phyloP scores from a whole-genome alignment of 805 yeast species.

The Peterozyma xylosa region DNA sequence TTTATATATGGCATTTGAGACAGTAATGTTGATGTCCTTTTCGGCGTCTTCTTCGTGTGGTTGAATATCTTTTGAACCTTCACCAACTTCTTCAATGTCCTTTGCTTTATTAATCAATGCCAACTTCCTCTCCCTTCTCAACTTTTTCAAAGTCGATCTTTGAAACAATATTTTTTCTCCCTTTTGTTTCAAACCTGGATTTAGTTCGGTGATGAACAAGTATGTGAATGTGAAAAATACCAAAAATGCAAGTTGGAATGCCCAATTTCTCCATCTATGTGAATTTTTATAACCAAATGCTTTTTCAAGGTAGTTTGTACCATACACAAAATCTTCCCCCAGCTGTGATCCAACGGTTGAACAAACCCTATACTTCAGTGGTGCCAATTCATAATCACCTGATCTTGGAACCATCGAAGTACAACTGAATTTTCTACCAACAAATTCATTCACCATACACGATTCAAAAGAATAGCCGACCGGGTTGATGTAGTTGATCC shows the following conservation, averaged over 20 bases:
- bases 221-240: conserved; percentile 41
- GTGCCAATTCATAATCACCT: conserved; percentile 18
- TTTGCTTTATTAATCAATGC: conserved; percentile 9
- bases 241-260: conserved; percentile 42
- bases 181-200: conserved; percentile 45
- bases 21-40: conserved; percentile 13
- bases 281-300: conserved; percentile 35
- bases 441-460: conserved; percentile 50
- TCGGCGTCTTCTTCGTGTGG: conserved; percentile 23
- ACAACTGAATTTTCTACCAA: conserved; percentile 37
- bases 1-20: conserved; percentile 20
- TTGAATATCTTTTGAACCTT: conserved; percentile 15
- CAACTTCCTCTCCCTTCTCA: conserved; percentile 23
- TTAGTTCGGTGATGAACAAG: conserved; percentile 39
- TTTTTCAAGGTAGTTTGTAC: conserved; percentile 45
- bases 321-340: conserved; percentile 47
- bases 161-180: conserved; percentile 54
- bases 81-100: conserved; percentile 10
- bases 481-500: conserved; percentile 58
- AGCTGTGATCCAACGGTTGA: conserved; percentile 47
- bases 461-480: conserved; percentile 52
- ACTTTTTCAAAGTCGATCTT: conserved; percentile 28
- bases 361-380: conserved; percentile 18
- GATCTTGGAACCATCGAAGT: conserved; percentile 41
- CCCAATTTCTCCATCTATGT: conserved; percentile 60